Percentiles rank a stretch among this genome's conserved stretches.
Evolutionary conservation across 331 rosid genomes (phyloP).

Genomic region (Quercus tomentella): DNA sequence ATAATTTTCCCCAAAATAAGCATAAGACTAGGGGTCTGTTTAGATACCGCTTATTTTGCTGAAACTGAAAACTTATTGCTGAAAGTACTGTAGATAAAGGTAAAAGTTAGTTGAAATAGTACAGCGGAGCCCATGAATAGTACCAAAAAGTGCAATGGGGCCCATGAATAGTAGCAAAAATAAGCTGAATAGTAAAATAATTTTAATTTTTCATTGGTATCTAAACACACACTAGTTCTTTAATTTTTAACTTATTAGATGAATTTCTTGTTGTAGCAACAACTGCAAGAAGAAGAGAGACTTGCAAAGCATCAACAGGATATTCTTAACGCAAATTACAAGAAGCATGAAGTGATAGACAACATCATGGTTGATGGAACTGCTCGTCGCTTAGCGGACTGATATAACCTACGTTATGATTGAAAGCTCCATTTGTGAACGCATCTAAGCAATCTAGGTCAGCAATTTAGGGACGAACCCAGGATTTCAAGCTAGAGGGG

Average conservation of each 20-base stretch:
- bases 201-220: too few relatives aligned
- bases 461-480: too few relatives aligned
- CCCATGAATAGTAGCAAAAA: too few relatives aligned
- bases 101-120: too few relatives aligned
- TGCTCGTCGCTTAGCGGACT: constrained; percentile 42
- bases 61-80: too few relatives aligned
- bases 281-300: constrained; percentile 59
- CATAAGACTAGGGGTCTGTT: neutral
- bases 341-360: constrained; percentile 56
- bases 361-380: constrained; percentile 49
- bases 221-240: too few relatives aligned
- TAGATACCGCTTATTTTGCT: too few relatives aligned
- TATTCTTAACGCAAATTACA: constrained; percentile 45
- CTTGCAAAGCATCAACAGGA: constrained; percentile 59
- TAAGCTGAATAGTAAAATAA: too few relatives aligned
- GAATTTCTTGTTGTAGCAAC: constrained; percentile 34
- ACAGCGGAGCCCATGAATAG: fast-evolving
- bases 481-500: too few relatives aligned
- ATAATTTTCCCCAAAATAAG: too few relatives aligned
- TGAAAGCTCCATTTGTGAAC: neutral
- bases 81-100: too few relatives aligned
- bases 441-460: neutral
- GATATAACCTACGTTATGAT: constrained; percentile 14
- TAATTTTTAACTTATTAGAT: neutral
- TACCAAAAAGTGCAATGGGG: fast-evolving